These are phyloP conservation scores for Kregervanrija fluxuum DNA, from an alignment of 805 yeast genomes.

Conservation along the genomic window DNA sequence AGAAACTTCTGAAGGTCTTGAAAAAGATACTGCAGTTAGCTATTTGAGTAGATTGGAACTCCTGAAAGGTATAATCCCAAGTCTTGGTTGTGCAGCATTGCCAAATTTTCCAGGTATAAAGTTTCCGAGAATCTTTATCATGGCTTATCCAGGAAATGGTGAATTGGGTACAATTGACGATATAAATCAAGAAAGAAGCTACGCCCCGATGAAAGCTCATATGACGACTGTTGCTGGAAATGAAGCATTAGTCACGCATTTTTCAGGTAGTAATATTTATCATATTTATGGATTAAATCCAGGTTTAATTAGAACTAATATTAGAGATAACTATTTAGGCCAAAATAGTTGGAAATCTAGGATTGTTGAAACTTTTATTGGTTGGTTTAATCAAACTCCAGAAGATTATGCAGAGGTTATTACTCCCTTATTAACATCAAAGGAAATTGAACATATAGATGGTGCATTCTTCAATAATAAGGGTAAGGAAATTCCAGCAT, in stretches of 20 bases:
- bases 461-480: slow-evolving; percentile 28
- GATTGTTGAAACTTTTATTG: slow-evolving; percentile 23
- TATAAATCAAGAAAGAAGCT: slow-evolving; percentile 27
- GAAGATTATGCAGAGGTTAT: slow-evolving; percentile 28
- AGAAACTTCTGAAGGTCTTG: slow-evolving; percentile 32
- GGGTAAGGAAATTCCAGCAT: slow-evolving; percentile 20
- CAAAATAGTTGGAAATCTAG: slow-evolving; percentile 18
- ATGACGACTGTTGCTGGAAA: slow-evolving; percentile 38
- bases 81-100: slow-evolving; percentile 9
- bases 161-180: slow-evolving; percentile 29
- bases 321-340: slow-evolving; percentile 29
- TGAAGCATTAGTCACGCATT: slow-evolving; percentile 28
- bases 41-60: slow-evolving; percentile 30
- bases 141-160: slow-evolving; percentile 34
- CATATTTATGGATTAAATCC: slow-evolving; percentile 34
- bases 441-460: slow-evolving; percentile 22
- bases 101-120: too few relatives aligned
- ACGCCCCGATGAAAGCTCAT: slow-evolving; percentile 26
- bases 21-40: slow-evolving; percentile 32
- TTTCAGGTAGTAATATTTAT: slow-evolving; percentile 11
- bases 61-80: slow-evolving; percentile 21
- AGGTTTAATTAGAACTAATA: slow-evolving; percentile 30
- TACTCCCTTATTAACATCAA: slow-evolving; percentile 26
- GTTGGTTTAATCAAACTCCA: slow-evolving; percentile 26
- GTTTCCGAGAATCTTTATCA: slow-evolving; percentile 29